Percentiles rank a stretch among this genome's conserved stretches.
Conservation (phyloP, 345 rosid genomes). For the Eucalyptus erythrocorys region DNA sequence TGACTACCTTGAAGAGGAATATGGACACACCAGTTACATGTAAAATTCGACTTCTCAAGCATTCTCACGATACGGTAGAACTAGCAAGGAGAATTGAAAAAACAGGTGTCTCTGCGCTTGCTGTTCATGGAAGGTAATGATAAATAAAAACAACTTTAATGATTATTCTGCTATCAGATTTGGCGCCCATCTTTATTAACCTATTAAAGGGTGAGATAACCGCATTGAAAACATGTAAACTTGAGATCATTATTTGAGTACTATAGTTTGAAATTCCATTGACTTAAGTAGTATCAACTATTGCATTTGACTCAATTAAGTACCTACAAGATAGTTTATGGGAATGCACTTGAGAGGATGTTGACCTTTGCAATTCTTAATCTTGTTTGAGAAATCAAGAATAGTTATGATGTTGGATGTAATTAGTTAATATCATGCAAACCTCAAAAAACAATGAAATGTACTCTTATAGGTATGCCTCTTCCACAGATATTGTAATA, state of each 20-base stretch:
- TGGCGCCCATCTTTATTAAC: not conserved
- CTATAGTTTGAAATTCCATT: not conserved
- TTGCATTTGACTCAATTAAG: not conserved
- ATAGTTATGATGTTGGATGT: not conserved
- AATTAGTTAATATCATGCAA: not conserved
- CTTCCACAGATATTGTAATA: not conserved
- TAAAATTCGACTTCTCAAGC: conserved; percentile 73
- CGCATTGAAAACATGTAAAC: not conserved
- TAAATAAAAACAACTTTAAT: not conserved
- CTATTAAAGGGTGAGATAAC: not conserved
- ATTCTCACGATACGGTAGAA: conserved; percentile 75
- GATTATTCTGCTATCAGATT: not conserved
- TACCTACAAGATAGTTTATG: not conserved
- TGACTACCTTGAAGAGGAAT: conserved; percentile 78
- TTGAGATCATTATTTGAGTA: not conserved
- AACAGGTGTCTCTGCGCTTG: conserved; percentile 90
- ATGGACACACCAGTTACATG: conserved; percentile 77
- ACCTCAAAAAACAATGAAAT: not conserved
- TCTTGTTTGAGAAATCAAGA: not conserved
- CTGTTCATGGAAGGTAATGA: conserved; percentile 83
- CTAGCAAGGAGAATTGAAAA: conserved; percentile 87
- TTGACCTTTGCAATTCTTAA: not conserved
- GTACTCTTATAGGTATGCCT: not conserved
- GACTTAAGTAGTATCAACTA: not conserved
- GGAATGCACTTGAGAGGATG: not conserved